These are phyloP conservation scores for Calocybe cyanea DNA, from an alignment of 768 basidiomycete genomes.

Conservation along the genomic window DNA sequence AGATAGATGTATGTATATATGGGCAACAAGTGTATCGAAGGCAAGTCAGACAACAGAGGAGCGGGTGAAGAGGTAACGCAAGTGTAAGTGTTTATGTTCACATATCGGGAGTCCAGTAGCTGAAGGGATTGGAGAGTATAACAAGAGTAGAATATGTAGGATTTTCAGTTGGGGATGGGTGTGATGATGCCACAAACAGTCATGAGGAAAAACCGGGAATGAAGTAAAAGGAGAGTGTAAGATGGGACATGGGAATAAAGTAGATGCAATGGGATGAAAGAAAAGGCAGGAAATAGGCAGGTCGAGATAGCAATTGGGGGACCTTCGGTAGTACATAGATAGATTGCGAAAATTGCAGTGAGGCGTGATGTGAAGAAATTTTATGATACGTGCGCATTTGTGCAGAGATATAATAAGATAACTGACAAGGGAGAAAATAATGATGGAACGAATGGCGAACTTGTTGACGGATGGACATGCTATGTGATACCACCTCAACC, in stretches of 20 bases:
- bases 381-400: constrained; percentile 21
- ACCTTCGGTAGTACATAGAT: constrained; percentile 29
- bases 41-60: constrained; percentile 13
- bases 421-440: constrained; percentile 13
- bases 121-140: constrained; percentile 13
- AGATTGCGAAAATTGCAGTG: constrained; percentile 19
- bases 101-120: constrained; percentile 9
- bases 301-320: constrained; percentile 16
- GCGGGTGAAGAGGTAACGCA: constrained; percentile 10
- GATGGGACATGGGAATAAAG: constrained; percentile 20
- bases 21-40: constrained; percentile 9
- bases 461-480: constrained; percentile 16
- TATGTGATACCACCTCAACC: constrained; percentile 27
- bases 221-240: constrained; percentile 19
- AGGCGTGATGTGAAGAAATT: constrained; percentile 21
- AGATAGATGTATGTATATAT: constrained; percentile 14
- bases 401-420: constrained; percentile 20
- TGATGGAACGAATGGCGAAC: constrained; percentile 4
- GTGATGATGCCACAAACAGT: constrained; percentile 24
- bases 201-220: constrained; percentile 15
- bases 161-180: constrained; percentile 11
- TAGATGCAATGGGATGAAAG: constrained; percentile 20
- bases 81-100: constrained; percentile 6
- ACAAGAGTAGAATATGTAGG: constrained; percentile 11
- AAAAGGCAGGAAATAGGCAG: constrained; percentile 10